Evolutionary conservation across 805 yeast species (phyloP), one percentile per base, ranked within the genome.

Genomic region (Suhomyces pyralidae): DNA sequence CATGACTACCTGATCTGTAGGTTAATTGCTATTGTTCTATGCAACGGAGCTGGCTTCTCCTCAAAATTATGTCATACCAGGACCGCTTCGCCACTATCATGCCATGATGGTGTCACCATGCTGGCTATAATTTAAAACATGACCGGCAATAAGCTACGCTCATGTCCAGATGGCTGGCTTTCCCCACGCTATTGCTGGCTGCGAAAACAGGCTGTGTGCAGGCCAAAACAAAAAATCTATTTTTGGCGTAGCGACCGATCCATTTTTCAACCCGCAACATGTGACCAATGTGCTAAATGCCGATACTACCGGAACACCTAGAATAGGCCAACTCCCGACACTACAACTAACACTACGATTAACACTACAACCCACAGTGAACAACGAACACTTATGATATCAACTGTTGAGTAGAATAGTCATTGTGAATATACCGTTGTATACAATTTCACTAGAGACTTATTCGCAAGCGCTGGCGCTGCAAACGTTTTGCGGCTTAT

Each of bases 81-180:
- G 2, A 9, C 17, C 15, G 24, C 24, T 19, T 19, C 5, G 20
- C 42, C 42, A 19, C 24, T 17, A 19, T 38, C 22, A 17, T 19
- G 24, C 7, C 20, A 38, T 19, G 10, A 8, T 38, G 7, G 17
- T 7, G 5, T 26, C 28, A 9, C 12, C 15, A 36, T 36, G 40
- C 42, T 38, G 42, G 42, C 22, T 38, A 32, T n/a, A n/a, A 14
- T n/a, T 17, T 3, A 32, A 32, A 32, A 9, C 17, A n/a, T n/a
- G 15, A 32, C 36, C 17, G 8, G 12, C 15, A 6, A 32, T n/a
- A 32, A 17, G 22, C 42, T 38, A n/a, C 17, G 42, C 17, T 38
- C 22, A 3, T 38, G 14, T 36, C 25, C 45, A 40, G 19, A 42
- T 42, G 45, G 45, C 45, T 42, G 45, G 45, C 30, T 42, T 42